Base-by-base conservation (phyloP, 805 yeast genomes). In the Limtongia smithiae region DNA sequence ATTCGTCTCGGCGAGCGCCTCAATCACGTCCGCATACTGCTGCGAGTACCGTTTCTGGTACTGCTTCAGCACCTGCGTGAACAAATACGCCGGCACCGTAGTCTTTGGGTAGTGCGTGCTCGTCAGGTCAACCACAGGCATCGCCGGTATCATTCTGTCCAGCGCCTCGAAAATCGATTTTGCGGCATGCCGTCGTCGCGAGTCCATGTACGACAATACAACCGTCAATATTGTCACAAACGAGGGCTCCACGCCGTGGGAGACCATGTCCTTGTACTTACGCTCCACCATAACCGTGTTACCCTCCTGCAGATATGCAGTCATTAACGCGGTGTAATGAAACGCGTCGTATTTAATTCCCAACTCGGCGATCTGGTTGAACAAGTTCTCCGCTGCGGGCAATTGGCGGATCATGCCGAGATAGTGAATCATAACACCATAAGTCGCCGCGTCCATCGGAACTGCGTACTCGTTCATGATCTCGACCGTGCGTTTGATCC, bases 181-280 rank as follows among this genome's bases (percentile, higher is more conserved):
- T n/a, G 46, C 50, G 11, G 55, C 40, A 20, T 18, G 28, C 15
- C 15, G 25, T 12, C 28, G 18, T 4, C 46, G 37, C 20, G 24
- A n/a, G 17, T 41, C 44, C 7, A 17, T 25, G 14, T 22, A 36
- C 14, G 51, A 38, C 35, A 34, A 24, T 12, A 46, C 69, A 81
- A 1, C 65, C 62, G 4, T 70, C 77, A 15, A 67, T 74, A 36
- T 73, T 9, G 57, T 53, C 17, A 46, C 27, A 21, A 34, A 51
- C 8, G 56, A 42, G 3, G 57, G 57, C 34, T 42, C 27, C 4
- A 53, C 18, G 3, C 47, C 56, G 20, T 34, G 43, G 21, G 25
- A 25, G 14, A 51, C 37, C 51, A 53, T 46, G 4, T 42, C 56
- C 12, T 28, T 12, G 46, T 46, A 51, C 30, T 31, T 20, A 4